Conservation (phyloP, 495 filamentous ascomycete species). For the Lophiotrema nucula region DNA sequence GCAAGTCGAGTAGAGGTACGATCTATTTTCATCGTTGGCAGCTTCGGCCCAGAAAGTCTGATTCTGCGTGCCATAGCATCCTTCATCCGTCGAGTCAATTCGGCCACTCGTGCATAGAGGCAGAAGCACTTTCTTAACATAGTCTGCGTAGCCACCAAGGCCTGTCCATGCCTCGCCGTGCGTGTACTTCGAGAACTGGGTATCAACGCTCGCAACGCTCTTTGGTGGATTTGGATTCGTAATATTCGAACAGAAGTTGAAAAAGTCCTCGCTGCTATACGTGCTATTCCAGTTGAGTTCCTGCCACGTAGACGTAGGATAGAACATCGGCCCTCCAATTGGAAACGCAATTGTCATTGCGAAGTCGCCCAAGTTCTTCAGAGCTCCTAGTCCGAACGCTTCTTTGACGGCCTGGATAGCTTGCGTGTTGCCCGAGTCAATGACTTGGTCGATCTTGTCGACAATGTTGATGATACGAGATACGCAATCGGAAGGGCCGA, state of each 20-base stretch:
- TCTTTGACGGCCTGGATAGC: constrained; percentile 56
- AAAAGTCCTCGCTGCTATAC: constrained; percentile 45
- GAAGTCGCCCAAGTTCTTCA: constrained; percentile 62
- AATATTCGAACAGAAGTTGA: constrained; percentile 51
- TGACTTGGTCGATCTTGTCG: constrained; percentile 59
- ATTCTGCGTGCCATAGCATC: constrained; percentile 50
- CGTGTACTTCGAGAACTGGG: constrained; percentile 46
- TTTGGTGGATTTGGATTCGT: constrained; percentile 47
- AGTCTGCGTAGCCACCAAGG: constrained; percentile 50
- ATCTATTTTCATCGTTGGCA: constrained; percentile 41
- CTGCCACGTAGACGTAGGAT: constrained; percentile 51
- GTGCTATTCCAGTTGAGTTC: constrained; percentile 48
- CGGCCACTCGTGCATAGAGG: constrained; percentile 45
- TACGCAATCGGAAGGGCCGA: constrained; percentile 57
- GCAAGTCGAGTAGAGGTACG: constrained; percentile 50
- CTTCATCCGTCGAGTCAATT: constrained; percentile 40
- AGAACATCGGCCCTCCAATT: constrained; percentile 47
- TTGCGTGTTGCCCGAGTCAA: constrained; percentile 47
- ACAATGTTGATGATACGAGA: constrained; percentile 56
- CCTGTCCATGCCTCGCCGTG: constrained; percentile 49
- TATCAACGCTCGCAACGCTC: constrained; percentile 45
- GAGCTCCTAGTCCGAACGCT: constrained; percentile 56
- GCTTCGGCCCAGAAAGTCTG: constrained; percentile 43
- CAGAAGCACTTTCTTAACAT: constrained; percentile 46
- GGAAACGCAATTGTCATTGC: constrained; percentile 41